phyloP scores from a whole-genome alignment of 805 yeast genomes.

The Candida chauliodis region DNA sequence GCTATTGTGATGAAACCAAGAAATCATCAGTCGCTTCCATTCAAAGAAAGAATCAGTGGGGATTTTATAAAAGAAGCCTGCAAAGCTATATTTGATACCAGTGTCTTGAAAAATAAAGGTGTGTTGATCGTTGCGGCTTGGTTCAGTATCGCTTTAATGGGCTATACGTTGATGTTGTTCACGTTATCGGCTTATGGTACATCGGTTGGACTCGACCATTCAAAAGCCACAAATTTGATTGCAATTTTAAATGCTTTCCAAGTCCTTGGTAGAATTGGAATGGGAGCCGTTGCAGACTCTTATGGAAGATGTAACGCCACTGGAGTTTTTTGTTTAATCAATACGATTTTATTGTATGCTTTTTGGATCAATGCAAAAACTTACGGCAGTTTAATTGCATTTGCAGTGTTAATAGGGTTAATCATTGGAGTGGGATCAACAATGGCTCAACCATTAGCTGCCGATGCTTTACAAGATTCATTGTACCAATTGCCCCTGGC shows the following conservation, averaged over 20 bases:
- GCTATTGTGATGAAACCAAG: slow-evolving; percentile 45
- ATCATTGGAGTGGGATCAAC: slow-evolving; percentile 29
- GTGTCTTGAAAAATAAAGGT: slow-evolving; percentile 22
- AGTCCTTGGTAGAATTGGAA: slow-evolving; percentile 46
- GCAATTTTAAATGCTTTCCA: slow-evolving; percentile 42
- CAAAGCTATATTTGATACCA: slow-evolving; percentile 32
- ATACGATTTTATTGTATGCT: slow-evolving; percentile 27
- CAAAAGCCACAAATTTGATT: slow-evolving; percentile 30
- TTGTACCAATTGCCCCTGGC: slow-evolving; percentile 31
- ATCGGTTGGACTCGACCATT: slow-evolving; percentile 40
- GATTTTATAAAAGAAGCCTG: slow-evolving; percentile 19
- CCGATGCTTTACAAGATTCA: slow-evolving; percentile 18
- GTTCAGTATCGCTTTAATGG: slow-evolving; percentile 36
- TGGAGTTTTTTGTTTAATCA: slow-evolving; percentile 16
- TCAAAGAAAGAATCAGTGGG: slow-evolving; percentile 20
- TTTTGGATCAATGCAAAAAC: slow-evolving; percentile 37
- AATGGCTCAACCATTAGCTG: slow-evolving; percentile 22
- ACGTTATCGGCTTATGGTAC: slow-evolving; percentile 38
- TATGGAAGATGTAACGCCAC: slow-evolving; percentile 45
- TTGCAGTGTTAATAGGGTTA: slow-evolving; percentile 27
- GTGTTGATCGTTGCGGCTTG: slow-evolving; percentile 25
- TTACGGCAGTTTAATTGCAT: slow-evolving; percentile 28
- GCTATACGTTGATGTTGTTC: slow-evolving; percentile 33
- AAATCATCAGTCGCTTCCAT: slow-evolving; percentile 24
- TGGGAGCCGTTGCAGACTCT: slow-evolving; percentile 46